Percentiles rank a stretch among this genome's conserved stretches.
Conservation (phyloP, 2,329 filamentous ascomycete genomes). For the Atkinsonella hypoxylon region DNA sequence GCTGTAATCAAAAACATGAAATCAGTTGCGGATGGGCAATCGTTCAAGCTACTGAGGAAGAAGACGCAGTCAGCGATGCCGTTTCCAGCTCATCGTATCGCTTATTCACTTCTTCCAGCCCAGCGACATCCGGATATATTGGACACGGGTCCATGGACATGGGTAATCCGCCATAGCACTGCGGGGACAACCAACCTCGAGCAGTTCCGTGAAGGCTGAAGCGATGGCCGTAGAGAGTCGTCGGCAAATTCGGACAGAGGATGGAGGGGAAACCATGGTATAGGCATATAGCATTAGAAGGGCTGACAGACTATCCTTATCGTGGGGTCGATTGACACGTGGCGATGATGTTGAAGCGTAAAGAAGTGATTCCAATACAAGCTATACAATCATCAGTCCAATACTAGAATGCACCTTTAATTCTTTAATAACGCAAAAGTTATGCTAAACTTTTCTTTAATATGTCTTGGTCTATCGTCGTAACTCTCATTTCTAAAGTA, state of each 20-base stretch:
- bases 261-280: not conserved
- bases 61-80: not conserved
- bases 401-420: not conserved
- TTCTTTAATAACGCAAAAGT: not conserved
- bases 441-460: not conserved
- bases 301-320: not conserved
- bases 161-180: not conserved
- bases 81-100: not conserved
- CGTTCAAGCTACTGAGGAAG: conserved; percentile 2
- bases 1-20: not conserved
- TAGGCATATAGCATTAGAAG: too few species aligned
- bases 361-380: not conserved
- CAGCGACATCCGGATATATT: not conserved
- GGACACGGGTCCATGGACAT: not conserved
- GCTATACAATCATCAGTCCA: not conserved
- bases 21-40: conserved; percentile 8
- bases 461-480: conserved; percentile 13
- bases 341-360: not conserved
- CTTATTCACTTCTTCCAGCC: not conserved
- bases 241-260: not conserved
- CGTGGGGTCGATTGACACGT: not conserved
- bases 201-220: not conserved
- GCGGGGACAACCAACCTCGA: not conserved
- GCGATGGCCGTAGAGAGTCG: not conserved
- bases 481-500: conserved; percentile 11